These are phyloP conservation scores for Colletotrichum acutatum DNA, from an alignment of 2,329 filamentous ascomycete species.

Conservation along the genomic window DNA sequence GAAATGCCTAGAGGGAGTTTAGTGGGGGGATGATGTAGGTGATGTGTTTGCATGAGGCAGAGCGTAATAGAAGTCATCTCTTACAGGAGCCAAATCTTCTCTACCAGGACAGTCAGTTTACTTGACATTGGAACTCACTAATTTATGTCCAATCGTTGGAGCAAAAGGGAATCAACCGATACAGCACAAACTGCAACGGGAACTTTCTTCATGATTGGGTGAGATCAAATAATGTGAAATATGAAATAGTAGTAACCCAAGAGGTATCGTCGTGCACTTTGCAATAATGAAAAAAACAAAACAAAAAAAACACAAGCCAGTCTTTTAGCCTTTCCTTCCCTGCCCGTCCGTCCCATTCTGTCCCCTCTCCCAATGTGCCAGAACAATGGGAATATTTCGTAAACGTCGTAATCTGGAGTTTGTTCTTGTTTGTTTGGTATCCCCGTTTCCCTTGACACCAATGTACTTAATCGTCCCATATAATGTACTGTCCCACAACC, in stretches of 20 bases:
- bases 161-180: neutral
- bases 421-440: neutral
- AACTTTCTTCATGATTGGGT: neutral
- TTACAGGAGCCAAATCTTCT: neutral
- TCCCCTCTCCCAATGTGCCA: neutral
- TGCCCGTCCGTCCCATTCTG: constrained; percentile 17
- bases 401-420: constrained; percentile 1
- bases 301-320: constrained; percentile 13
- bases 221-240: neutral
- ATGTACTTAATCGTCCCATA: neutral
- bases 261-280: constrained; percentile 30
- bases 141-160: neutral
- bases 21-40: neutral
- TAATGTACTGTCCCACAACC: neutral
- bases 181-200: neutral
- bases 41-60: neutral
- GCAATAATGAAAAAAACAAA: neutral
- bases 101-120: neutral
- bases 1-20: too few species aligned
- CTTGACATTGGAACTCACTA: neutral
- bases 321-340: neutral
- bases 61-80: neutral
- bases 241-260: constrained; percentile 6
- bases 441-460: neutral
- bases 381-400: neutral